Base-by-base conservation (phyloP, 2,329 filamentous ascomycete genomes). In the Alternaria sp. region DNA sequence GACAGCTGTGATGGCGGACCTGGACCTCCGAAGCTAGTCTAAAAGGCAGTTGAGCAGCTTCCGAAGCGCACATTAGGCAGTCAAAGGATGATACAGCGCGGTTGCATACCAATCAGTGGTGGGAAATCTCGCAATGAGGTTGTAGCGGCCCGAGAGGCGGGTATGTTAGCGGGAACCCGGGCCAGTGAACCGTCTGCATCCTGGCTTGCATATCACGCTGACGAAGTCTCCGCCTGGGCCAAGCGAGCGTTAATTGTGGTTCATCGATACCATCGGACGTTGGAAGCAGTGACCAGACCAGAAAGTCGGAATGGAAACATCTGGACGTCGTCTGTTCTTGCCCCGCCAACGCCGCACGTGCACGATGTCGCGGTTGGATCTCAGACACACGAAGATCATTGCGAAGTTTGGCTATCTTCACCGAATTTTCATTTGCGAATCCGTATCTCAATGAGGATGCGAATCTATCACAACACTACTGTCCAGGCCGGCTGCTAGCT, bases 1-100 rank as follows among this genome's bases (percentile, higher is more conserved):
- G 45, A 58, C 64, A 66, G 60, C 72, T 73, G 73, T 74, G 69
- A 76, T 75, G 73, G 71, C 76, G 75, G 75, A 75, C 76, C 73
- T 77, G 60, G 64, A 75, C 58, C 70, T 72, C 74, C 72, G 71
- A 65, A 55, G 61, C 71, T 70, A 76, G 74, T 72, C 66, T 71
- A 66, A 67, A 66, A 66, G 58, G 61, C 68, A 69, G 58, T 58
- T 59, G 56, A 59, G 41, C 33, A 43, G 54, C 59, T 64, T 61
- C 64, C 61, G 68, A 62, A 62, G 28, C 37, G 65, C 70, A 66
- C 45, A 65, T 67, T 72, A 69, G 63, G 63, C 68, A 65, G 66
- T 65, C 66, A 55, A 37, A 55, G 33, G 37, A 56, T 62, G 58
- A 51, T 25, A 47, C 44, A 50, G 20, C 51, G 28, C 30, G 43